Evolutionary conservation across 1,139 yeast species (phyloP).

Genomic region (Kluyveromyces marxianus): DNA sequence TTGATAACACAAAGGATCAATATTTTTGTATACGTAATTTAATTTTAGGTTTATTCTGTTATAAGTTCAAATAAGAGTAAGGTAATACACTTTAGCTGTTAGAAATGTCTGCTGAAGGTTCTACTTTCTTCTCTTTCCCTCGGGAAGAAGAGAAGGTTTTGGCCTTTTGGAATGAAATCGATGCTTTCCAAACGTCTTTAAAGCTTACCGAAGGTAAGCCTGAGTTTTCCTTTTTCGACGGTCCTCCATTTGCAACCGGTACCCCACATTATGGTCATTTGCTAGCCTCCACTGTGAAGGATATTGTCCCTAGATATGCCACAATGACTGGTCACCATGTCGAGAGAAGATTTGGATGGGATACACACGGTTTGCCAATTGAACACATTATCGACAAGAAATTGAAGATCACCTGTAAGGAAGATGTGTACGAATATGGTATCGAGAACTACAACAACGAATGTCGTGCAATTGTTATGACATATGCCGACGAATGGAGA

Average conservation of each 20-base stretch:
- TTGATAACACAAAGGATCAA: too few species aligned
- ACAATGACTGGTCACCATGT: slow-evolving; percentile 96
- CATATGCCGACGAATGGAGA: slow-evolving; percentile 94
- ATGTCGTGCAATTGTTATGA: slow-evolving; percentile 95
- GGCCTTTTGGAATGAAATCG: slow-evolving; percentile 76
- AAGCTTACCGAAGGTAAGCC: slow-evolving; percentile 81
- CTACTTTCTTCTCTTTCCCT: slow-evolving; percentile 50
- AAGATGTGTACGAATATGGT: slow-evolving; percentile 90
- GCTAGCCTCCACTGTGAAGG: slow-evolving; percentile 92
- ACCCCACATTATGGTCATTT: slow-evolving; percentile 98
- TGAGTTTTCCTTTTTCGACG: slow-evolving; percentile 90
- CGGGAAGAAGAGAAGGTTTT: slow-evolving; percentile 79
- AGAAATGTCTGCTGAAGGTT: slow-evolving; percentile 18
- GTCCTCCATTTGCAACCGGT: slow-evolving; percentile 99
- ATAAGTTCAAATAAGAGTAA: too few species aligned
- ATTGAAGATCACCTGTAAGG: slow-evolving; percentile 85
- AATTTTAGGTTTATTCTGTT: too few species aligned
- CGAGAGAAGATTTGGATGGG: slow-evolving; percentile 99
- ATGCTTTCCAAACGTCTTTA: slow-evolving; percentile 85
- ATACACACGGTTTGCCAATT: slow-evolving; percentile 96
- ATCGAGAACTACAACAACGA: slow-evolving; percentile 89
- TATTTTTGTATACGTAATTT: too few species aligned
- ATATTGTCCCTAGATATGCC: slow-evolving; percentile 94
- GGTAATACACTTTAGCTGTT: too few species aligned
- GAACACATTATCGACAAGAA: slow-evolving; percentile 98